Percentiles rank a stretch among this genome's conserved stretches.
phyloP scores from a whole-genome alignment of 306 rosid species.

The Begonia peltatifolia region DNA sequence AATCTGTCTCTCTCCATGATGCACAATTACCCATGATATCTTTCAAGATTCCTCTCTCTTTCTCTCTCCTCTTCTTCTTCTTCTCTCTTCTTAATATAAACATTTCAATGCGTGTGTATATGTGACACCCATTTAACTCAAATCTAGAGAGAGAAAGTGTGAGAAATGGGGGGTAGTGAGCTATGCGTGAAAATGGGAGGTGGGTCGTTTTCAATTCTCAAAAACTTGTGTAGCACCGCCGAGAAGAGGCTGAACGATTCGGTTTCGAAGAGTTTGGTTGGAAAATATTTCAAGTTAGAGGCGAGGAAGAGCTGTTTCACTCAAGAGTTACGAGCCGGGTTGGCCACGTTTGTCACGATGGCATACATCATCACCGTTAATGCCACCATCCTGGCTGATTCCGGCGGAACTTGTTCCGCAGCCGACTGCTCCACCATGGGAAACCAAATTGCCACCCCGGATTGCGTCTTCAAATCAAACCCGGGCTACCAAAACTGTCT shows the following conservation, averaged over 20 bases:
- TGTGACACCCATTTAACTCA: neutral
- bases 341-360: constrained; percentile 89
- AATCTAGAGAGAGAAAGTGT: constrained; percentile 6
- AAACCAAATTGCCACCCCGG: constrained; percentile 23
- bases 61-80: neutral
- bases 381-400: constrained; percentile 62
- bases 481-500: constrained; percentile 60
- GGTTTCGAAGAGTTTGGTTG: constrained; percentile 37
- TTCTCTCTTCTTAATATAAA: neutral
- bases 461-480: constrained; percentile 37
- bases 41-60: constrained; percentile 16
- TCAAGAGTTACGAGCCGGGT: constrained; percentile 59
- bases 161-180: constrained; percentile 36
- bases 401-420: constrained; percentile 63
- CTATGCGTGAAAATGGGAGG: constrained; percentile 23
- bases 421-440: constrained; percentile 44
- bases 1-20: neutral
- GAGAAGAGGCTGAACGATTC: constrained; percentile 38
- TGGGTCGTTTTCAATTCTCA: constrained; percentile 9
- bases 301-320: constrained; percentile 57
- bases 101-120: constrained; percentile 7
- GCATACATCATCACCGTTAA: constrained; percentile 90
- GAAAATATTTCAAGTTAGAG: constrained; percentile 61
- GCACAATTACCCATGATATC: constrained; percentile 3
- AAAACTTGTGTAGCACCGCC: constrained; percentile 24